Base-by-base conservation (phyloP, 163 green algal genomes). In the Coccomyxa subellipsoidea region DNA sequence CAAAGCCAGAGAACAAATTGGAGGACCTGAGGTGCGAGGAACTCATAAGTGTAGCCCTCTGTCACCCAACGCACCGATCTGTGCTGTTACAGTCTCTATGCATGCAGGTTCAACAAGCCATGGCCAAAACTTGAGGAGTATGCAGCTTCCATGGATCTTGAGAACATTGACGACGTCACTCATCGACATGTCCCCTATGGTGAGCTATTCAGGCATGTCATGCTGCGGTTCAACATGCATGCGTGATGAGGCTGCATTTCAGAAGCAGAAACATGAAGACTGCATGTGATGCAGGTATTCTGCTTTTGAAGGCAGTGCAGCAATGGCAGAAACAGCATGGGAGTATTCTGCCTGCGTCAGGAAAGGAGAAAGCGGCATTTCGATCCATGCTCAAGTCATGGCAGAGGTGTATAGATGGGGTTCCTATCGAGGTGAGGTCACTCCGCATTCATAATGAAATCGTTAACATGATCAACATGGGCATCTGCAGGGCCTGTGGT, bases 181-280 rank as follows among this genome's bases (percentile, higher is more conserved):
- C 93, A 97, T 81, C 92, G 90, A 54, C 96, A 99, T 87, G 83
- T 97, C 35, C 96, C 96, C 12, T 98, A 94, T 76, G 96, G 91
- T 95, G 80, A 38, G 80, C 0, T 23, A 8, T 12, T 27, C 21
- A 6, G 47, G 23, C 1, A 23, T 59, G 47, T 1, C 21, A 18
- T 1, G 5, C 21, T 59, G 47, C 1, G 21, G 47, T 59, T 59
- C 47, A 59, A 1, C 10, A 6, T 18, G 21, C 4, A 2, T 6
- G 47, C 47, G 47, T 23, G 21, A n/a, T n/a, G n/a, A n/a, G n/a
- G n/a, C n/a, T n/a, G n/a, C n/a, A 34, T n/a, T 59, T 73, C 18
- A 36, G 47, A 23, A 15, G 12, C 6, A 23, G 23, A 27, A 10
- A n/a, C 25, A 53, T 8, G 9, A 78, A 69, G 36, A 80, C 7